Percentiles rank a stretch among this genome's conserved stretches.
These are phyloP conservation scores for Thymus quinquecostatus DNA, from an alignment of 257 asterid genomes.

Conservation along the genomic window DNA sequence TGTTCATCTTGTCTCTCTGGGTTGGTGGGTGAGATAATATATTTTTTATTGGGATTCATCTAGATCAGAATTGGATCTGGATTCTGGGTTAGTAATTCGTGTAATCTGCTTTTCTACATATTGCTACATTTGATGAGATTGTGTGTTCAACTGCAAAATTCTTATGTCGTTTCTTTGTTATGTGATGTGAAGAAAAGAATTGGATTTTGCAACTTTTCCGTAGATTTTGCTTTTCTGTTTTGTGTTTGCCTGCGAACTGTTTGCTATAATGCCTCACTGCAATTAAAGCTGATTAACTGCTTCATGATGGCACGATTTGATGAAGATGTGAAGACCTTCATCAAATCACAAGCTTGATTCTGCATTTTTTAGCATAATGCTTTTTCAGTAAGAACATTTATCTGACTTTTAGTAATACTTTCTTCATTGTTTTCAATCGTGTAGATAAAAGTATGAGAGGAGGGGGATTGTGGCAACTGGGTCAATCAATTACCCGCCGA, in stretches of 20 bases:
- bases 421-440: constrained; percentile 31
- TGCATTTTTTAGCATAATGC: constrained; percentile 6
- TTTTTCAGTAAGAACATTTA: background rate
- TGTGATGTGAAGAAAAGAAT: constrained; percentile 19
- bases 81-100: constrained; percentile 29
- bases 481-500: constrained; percentile 88
- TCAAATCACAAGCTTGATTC: constrained; percentile 2
- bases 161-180: background rate
- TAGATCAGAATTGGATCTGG: constrained; percentile 36
- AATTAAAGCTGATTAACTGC: background rate
- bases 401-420: background rate
- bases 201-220: constrained; percentile 28
- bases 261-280: constrained; percentile 29
- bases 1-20: constrained; percentile 25
- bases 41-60: constrained; percentile 26
- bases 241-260: constrained; percentile 18
- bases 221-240: constrained; percentile 8
- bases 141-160: background rate
- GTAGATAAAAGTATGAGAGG: constrained; percentile 75
- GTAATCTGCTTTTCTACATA: background rate
- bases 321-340: background rate
- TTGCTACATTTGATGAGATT: constrained; percentile 22
- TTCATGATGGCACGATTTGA: constrained; percentile 1
- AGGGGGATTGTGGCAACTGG: constrained; percentile 95
- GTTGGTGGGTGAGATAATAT: constrained; percentile 30